Evolutionary conservation across 2,329 filamentous ascomycete species (phyloP).

Genomic region (Talaromyces piceae): DNA sequence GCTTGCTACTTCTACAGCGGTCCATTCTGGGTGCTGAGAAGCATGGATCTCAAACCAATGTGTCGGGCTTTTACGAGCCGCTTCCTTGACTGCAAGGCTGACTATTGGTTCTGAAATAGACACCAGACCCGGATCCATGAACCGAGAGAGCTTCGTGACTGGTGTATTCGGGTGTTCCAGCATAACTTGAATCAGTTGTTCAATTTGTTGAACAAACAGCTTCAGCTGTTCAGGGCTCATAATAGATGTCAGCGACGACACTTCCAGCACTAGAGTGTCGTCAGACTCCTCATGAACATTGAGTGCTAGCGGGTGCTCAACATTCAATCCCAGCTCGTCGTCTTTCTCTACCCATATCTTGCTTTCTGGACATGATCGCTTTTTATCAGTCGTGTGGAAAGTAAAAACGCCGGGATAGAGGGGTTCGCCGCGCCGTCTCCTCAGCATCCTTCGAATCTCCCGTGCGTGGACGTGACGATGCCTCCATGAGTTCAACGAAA

Average conservation of each 20-base stretch:
- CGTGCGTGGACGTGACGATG: conserved; percentile 24
- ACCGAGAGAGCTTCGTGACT: conserved; percentile 17
- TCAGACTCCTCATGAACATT: conserved; percentile 25
- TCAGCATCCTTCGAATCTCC: conserved; percentile 22
- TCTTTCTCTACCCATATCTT: conserved; percentile 23
- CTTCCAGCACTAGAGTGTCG: conserved; percentile 19
- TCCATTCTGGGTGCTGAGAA: conserved; percentile 20
- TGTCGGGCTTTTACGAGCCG: conserved; percentile 18
- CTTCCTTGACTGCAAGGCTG: conserved; percentile 15
- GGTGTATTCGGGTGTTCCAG: conserved; percentile 20
- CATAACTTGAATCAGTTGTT: conserved; percentile 23
- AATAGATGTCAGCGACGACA: conserved; percentile 18
- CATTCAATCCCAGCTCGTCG: conserved; percentile 27
- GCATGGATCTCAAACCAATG: conserved; percentile 23
- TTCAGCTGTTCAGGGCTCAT: conserved; percentile 22
- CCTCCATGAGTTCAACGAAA: conserved; percentile 20
- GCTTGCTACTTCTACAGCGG: conserved; percentile 23
- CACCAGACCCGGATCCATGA: conserved; percentile 17
- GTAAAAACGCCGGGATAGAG: conserved; percentile 29
- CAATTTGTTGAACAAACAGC: conserved; percentile 23
- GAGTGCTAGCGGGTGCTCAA: conserved; percentile 36
- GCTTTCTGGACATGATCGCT: conserved; percentile 7
- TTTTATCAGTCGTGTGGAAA: conserved; percentile 17
- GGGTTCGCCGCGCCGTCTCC: conserved; percentile 18
- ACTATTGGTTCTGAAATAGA: conserved; percentile 18